A percentile compares a stretch with the other conserved stretches of the same genome.
phyloP scores from a whole-genome alignment of 2,329 filamentous ascomycete species.

The Penicillium sp. region DNA sequence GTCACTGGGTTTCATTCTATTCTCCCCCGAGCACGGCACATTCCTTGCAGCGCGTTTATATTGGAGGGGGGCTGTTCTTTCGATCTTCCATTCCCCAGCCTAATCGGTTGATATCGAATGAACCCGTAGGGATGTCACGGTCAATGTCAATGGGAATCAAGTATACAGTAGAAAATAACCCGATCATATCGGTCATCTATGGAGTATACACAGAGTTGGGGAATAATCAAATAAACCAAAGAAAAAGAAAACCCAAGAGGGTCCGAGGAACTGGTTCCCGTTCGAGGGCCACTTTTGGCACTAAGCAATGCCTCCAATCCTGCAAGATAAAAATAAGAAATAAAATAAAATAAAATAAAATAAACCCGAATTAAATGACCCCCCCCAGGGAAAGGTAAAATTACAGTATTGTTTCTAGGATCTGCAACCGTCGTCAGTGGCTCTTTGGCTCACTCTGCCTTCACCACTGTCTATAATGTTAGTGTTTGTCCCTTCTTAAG shows the following conservation, averaged over 20 bases:
- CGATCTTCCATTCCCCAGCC: slow-evolving; percentile 31
- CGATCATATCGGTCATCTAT: too few species aligned
- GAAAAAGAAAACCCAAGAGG: slow-evolving; percentile 12
- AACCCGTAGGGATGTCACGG: too few species aligned
- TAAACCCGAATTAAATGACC: slow-evolving; percentile 5
- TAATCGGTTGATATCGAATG: slow-evolving; percentile 6
- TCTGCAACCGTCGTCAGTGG: slow-evolving; percentile 49
- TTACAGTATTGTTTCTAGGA: slow-evolving; percentile 33
- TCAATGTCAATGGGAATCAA: too few species aligned
- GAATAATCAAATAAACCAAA: slow-evolving; percentile 18
- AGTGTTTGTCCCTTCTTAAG: slow-evolving; percentile 47
- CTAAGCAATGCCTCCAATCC: slow-evolving; percentile 17
- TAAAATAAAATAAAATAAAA: slow-evolving; percentile 3
- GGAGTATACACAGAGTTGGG: too few species aligned
- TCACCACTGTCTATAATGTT: slow-evolving; percentile 32
- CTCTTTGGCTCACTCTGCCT: slow-evolving; percentile 33
- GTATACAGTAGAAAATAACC: too few species aligned
- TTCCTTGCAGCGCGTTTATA: slow-evolving; percentile 15
- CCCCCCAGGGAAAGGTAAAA: slow-evolving; percentile 10
- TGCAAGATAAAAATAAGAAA: slow-evolving; percentile 15
- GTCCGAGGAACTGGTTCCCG: slow-evolving; percentile 41
- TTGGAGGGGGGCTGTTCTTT: slow-evolving; percentile 17
- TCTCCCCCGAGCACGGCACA: slow-evolving; percentile 5
- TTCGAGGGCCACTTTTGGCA: slow-evolving; percentile 22
- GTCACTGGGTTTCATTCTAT: not conserved